Base-by-base conservation (phyloP, 2,329 filamentous ascomycete species). In the Fusarium humuli region DNA sequence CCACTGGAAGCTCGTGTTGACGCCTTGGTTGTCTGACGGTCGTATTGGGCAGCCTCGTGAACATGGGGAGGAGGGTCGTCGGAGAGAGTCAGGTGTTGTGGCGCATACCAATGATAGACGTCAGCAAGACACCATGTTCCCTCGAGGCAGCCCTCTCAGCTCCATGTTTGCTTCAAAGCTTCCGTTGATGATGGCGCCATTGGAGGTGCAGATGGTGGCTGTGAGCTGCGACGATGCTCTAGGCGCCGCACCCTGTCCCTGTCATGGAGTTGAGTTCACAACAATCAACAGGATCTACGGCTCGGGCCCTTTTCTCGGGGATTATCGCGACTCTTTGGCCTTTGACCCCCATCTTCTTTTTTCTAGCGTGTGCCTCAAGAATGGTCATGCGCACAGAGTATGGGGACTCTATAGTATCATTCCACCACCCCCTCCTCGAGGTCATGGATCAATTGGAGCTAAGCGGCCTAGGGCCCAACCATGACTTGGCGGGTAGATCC, bases 31-130 rank as follows among this genome's bases (percentile, higher is more conserved):
- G 68, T 59, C 67, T 50, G 61, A 53, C 60, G 69, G 71, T 60
- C 62, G 71, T 65, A 77, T 75, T 74, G 72, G 72, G 58, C 62
- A 78, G 75, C 76, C 77, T 78, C 77, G 77, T 78, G 77, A 76
- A 73, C 69, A 66, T 42, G 11, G 50, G 50, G 56, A 71, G 73
- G 75, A 75, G 77, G 75, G 72, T 73, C 73, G 70, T 63, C 67
- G 64, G 73, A 72, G 67, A 62, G 66, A 70, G 79, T 82, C 81
- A 82, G 77, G 78, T 82, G 81, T 57, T 76, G 73, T 75, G 75
- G 70, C 76, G 73, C 72, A 76, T 65, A 60, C 81, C 81, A 82
- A 82, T 82, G 67, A 77, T 27, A n/a, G 50, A 34, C 18, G 20
- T 18, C 37, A 40, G 47, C 64, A 32, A 62, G 57, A 58, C 75